Evolutionary conservation across 2,329 filamentous ascomycete genomes (phyloP).

Genomic region (Verticillium longisporum): DNA sequence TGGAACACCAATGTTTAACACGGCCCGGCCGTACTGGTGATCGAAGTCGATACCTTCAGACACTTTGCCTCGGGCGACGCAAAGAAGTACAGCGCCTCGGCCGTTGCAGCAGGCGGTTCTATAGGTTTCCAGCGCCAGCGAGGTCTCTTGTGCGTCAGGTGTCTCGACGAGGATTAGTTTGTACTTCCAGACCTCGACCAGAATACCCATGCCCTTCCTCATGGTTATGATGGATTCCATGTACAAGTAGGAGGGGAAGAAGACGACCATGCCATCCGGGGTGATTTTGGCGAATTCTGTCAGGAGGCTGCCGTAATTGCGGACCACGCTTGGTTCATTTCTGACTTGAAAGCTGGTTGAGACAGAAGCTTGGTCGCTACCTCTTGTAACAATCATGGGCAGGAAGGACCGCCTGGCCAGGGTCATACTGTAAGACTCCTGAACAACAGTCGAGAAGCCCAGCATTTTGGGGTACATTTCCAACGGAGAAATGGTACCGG

Average conservation of each 20-base stretch:
- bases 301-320: slow-evolving; percentile 89
- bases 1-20: slow-evolving; percentile 92
- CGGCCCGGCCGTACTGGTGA: slow-evolving; percentile 93
- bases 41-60: slow-evolving; percentile 99
- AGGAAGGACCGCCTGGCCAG: slow-evolving; percentile 90
- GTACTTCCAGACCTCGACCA: slow-evolving; percentile 98
- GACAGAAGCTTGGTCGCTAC: slow-evolving; percentile 87
- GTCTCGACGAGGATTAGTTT: slow-evolving; percentile 98
- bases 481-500: slow-evolving; percentile 89
- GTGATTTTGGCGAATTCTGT: slow-evolving; percentile 96
- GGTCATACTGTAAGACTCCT: slow-evolving; percentile 97
- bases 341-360: slow-evolving; percentile 92
- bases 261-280: slow-evolving; percentile 96
- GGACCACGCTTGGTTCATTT: slow-evolving; percentile 92
- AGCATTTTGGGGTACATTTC: slow-evolving; percentile 99
- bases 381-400: slow-evolving; percentile 94
- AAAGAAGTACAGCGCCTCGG: slow-evolving; percentile 84
- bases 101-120: slow-evolving; percentile 97
- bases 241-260: slow-evolving; percentile 97
- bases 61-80: slow-evolving; percentile 94
- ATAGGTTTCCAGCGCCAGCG: slow-evolving; percentile 90
- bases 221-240: slow-evolving; percentile 99
- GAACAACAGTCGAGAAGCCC: slow-evolving; percentile 82
- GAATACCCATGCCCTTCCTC: slow-evolving; percentile 98
- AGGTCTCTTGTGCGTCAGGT: slow-evolving; percentile 94